A percentile compares a stretch with the other conserved stretches of the same genome.
phyloP scores from a whole-genome alignment of 441 rosid species.

The Lepidium campestre region DNA sequence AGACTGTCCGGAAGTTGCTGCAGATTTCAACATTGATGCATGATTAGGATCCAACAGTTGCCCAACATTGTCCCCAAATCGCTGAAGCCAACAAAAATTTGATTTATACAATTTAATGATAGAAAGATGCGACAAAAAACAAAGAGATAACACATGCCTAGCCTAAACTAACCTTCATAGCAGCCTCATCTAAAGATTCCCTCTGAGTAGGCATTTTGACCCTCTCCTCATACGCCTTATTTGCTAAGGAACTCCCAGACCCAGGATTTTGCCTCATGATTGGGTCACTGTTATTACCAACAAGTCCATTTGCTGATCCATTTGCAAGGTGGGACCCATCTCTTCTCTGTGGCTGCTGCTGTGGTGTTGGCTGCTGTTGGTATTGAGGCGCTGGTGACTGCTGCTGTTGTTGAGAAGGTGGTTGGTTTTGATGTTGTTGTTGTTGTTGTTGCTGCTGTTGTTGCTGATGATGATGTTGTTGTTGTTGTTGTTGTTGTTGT shows the following conservation, averaged over 20 bases:
- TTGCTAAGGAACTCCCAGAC: constrained; percentile 68
- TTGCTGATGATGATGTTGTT: constrained; percentile 39
- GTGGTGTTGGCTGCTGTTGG: constrained; percentile 51
- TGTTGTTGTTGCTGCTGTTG: constrained; percentile 43
- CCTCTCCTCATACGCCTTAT: constrained; percentile 79
- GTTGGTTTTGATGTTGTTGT: constrained; percentile 51
- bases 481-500: constrained; percentile 29
- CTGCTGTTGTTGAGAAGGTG: constrained; percentile 37
- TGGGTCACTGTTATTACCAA: constrained; percentile 53
- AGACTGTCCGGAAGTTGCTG: constrained; percentile 66
- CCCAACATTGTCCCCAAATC: constrained; percentile 68
- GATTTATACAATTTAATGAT: background rate
- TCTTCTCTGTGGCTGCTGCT: constrained; percentile 60
- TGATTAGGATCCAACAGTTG: constrained; percentile 80
- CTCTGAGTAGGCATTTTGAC: constrained; percentile 67
- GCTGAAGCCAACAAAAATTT: constrained; percentile 38
- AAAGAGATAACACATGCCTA: background rate
- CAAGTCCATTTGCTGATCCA: constrained; percentile 62
- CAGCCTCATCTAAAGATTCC: constrained; percentile 70
- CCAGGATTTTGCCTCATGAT: constrained; percentile 68
- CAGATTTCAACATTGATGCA: constrained; percentile 69
- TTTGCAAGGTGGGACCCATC: constrained; percentile 68
- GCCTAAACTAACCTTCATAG: constrained; percentile 59
- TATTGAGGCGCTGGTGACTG: constrained; percentile 39
- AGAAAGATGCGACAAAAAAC: background rate